Conservation (phyloP, 257 asterid genomes). For the Ajuga chamaepitys region DNA sequence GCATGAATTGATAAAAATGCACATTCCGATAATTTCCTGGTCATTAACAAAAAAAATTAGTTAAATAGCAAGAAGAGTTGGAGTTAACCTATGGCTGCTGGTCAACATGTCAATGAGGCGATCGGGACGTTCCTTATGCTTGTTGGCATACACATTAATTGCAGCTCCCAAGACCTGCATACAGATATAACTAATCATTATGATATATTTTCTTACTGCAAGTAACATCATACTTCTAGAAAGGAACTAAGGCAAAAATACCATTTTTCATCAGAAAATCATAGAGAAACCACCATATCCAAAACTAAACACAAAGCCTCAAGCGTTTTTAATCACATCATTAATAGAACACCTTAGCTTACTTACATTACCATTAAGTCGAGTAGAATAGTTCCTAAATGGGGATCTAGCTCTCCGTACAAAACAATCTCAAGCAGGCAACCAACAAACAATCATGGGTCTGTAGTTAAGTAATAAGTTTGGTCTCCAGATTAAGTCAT, state of each 20-base stretch:
- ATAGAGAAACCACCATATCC: not conserved
- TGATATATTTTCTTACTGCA: not conserved
- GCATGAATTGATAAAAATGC: not conserved
- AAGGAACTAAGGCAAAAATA: not conserved
- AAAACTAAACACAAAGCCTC: not conserved
- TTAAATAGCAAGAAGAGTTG: not conserved
- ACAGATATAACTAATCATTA: not conserved
- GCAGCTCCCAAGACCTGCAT: conserved; percentile 94
- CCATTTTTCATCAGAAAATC: not conserved
- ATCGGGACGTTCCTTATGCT: conserved; percentile 97
- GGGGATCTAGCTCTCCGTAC: not conserved
- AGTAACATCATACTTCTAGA: not conserved
- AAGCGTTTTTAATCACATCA: conserved; percentile 1
- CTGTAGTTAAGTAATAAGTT: not conserved
- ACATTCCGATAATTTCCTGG: not conserved
- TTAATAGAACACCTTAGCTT: not conserved
- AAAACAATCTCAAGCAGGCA: too few relatives aligned
- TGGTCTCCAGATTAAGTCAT: not conserved
- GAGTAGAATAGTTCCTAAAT: conserved; percentile 2
- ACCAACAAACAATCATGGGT: not conserved
- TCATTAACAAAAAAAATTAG: not conserved
- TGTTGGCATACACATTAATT: conserved; percentile 90
- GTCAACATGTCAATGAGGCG: conserved; percentile 98
- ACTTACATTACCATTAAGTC: not conserved
- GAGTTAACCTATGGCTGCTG: conserved; percentile 76